Conservation (phyloP, 2,329 filamentous ascomycete genomes). For the Microdochium nivale region DNA sequence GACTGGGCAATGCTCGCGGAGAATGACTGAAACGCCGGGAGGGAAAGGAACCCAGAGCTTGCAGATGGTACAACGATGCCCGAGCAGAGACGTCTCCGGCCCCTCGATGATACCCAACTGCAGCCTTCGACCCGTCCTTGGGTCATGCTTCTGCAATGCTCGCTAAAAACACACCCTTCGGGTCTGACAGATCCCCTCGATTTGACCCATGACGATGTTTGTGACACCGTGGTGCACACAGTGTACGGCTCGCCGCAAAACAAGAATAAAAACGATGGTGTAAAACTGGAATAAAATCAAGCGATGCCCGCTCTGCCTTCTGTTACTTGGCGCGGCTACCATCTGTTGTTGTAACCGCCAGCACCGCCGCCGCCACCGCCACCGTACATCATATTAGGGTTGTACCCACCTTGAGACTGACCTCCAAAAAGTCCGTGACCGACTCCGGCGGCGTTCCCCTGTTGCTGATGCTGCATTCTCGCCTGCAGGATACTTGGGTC, state of each 20-base stretch:
- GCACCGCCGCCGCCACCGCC: slow-evolving; percentile 50
- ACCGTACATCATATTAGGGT: slow-evolving; percentile 71
- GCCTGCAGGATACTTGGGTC: slow-evolving; percentile 99
- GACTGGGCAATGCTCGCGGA: slow-evolving; percentile 16
- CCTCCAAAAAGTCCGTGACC: slow-evolving; percentile 86
- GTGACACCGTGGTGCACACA: slow-evolving; percentile 17
- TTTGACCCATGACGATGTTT: slow-evolving; percentile 16
- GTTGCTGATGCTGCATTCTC: slow-evolving; percentile 83
- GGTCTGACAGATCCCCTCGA: slow-evolving; percentile 14
- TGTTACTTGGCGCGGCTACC: slow-evolving; percentile 35
- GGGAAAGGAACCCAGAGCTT: slow-evolving; percentile 7
- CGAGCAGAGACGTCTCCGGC: slow-evolving; percentile 17
- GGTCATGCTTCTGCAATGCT: slow-evolving; percentile 33
- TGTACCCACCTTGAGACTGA: slow-evolving; percentile 93
- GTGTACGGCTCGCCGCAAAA: slow-evolving; percentile 11
- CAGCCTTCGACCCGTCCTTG: slow-evolving; percentile 20
- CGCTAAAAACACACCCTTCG: slow-evolving; percentile 32
- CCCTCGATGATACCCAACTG: slow-evolving; percentile 16
- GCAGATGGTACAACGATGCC: slow-evolving; percentile 14
- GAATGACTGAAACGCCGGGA: slow-evolving; percentile 11
- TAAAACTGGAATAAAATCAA: slow-evolving; percentile 10
- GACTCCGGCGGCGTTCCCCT: slow-evolving; percentile 67
- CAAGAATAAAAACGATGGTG: slow-evolving; percentile 15
- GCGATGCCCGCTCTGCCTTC: slow-evolving; percentile 10
- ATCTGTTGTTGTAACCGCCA: slow-evolving; percentile 59